Conservation (phyloP, 768 basidiomycete species). For the Tulasnella calospora region DNA sequence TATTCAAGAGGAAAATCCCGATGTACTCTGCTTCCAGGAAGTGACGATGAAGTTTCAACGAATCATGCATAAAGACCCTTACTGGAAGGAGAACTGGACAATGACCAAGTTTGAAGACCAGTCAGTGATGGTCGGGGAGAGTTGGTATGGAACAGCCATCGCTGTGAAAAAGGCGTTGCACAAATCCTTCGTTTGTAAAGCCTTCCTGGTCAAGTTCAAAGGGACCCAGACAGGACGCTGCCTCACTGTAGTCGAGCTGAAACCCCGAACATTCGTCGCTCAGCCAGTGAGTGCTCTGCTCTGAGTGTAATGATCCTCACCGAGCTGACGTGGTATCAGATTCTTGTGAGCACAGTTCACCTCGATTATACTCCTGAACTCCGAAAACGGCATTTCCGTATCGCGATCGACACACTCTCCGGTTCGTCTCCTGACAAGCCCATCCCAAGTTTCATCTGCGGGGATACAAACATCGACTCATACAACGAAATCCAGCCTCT, state of each 20-base stretch:
- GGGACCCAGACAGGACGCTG: constrained; percentile 6
- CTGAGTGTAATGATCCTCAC: not conserved
- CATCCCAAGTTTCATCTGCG: not conserved
- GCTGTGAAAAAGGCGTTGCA: constrained; percentile 14
- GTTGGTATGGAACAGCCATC: constrained; percentile 13
- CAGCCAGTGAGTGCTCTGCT: not conserved
- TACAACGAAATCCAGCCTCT: not conserved
- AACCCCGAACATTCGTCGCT: not conserved
- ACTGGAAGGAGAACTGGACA: constrained; percentile 7
- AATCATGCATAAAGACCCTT: not conserved
- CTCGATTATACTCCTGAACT: constrained; percentile 20
- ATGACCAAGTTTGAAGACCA: constrained; percentile 15
- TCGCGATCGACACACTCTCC: not conserved
- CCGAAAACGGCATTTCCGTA: not conserved
- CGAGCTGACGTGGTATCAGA: not conserved
- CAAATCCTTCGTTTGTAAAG: not conserved
- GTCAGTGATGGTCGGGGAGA: not conserved
- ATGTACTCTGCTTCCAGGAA: constrained; percentile 15
- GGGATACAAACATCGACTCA: constrained; percentile 6
- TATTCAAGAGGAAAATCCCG: constrained; percentile 4
- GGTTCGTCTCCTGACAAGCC: not conserved
- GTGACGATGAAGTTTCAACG: constrained; percentile 1
- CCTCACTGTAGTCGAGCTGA: not conserved
- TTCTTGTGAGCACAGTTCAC: constrained; percentile 15
- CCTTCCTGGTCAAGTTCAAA: not conserved